Conservation (phyloP, 2,329 filamentous ascomycete genomes). For the Aspergillus sp. region DNA sequence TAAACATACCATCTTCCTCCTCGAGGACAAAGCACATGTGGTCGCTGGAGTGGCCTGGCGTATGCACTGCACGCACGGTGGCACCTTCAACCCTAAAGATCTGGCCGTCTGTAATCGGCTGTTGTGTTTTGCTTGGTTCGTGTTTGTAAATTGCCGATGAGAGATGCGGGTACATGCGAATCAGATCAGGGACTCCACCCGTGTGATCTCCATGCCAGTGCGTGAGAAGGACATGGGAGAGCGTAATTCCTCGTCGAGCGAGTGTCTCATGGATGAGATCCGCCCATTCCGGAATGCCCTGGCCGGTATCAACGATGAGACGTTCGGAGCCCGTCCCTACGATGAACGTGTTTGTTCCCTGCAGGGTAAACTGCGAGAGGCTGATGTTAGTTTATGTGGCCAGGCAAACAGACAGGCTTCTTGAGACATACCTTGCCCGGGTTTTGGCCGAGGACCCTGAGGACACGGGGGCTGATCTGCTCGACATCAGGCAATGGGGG, state of each 20-base stretch:
- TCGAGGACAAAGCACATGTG: conserved; percentile 73
- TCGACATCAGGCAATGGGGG: conserved; percentile 43
- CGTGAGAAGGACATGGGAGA: conserved; percentile 47
- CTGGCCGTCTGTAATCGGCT: conserved; percentile 39
- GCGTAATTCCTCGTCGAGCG: conserved; percentile 19
- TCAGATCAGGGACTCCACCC: conserved; percentile 42
- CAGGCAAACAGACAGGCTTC: no score
- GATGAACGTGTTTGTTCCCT: conserved; percentile 44
- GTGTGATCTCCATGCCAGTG: conserved; percentile 50
- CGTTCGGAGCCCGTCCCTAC: conserved; percentile 37
- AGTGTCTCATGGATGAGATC: conserved; percentile 37
- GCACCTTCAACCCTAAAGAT: conserved; percentile 42
- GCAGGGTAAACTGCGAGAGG: conserved; percentile 32
- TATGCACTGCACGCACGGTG: conserved; percentile 44
- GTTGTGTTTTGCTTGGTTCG: conserved; percentile 28
- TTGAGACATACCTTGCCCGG: conserved; percentile 31
- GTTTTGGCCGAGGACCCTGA: conserved; percentile 48
- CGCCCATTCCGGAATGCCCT: conserved; percentile 35
- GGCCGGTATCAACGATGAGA: conserved; percentile 40
- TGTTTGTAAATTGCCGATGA: conserved; percentile 38
- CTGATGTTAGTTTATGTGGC: neutral
- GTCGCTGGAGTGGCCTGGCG: conserved; percentile 70
- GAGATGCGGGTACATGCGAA: conserved; percentile 33
- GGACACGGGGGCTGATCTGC: conserved; percentile 42
- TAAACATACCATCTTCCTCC: conserved; percentile 75